Evolutionary conservation across 352 stramenopile genomes (phyloP).

Genomic region (Elongisporangium prolatum): DNA sequence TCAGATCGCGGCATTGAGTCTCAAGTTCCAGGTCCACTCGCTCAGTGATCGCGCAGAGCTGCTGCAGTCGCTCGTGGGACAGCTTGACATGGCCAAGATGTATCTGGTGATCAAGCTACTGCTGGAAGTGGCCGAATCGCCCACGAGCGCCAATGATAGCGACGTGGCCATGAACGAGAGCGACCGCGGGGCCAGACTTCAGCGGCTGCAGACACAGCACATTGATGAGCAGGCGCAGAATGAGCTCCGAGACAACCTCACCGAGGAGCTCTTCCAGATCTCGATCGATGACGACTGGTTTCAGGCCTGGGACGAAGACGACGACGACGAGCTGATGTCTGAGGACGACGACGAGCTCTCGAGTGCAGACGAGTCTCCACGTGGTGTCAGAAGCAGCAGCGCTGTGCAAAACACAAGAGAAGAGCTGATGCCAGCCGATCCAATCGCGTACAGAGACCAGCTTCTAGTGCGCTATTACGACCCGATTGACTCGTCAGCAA

Average conservation of each 20-base stretch:
- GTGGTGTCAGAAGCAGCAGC: conserved; percentile 8
- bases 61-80: conserved; percentile 23
- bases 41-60: conserved; percentile 32
- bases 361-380: too few relatives aligned
- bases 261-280: conserved; percentile 56
- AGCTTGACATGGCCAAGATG: conserved; percentile 16
- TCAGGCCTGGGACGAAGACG: conserved; percentile 44
- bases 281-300: conserved; percentile 67
- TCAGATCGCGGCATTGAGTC: conserved; percentile 32
- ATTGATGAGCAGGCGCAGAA: conserved; percentile 12
- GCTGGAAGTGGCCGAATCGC: conserved; percentile 44
- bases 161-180: conserved; percentile 23
- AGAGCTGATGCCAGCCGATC: neutral
- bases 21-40: conserved; percentile 56
- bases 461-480: conserved; percentile 42
- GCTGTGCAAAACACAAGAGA: neutral
- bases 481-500: conserved; percentile 8
- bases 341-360: too few relatives aligned
- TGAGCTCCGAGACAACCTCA: conserved; percentile 27
- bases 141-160: conserved; percentile 33
- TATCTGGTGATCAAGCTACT: conserved; percentile 54
- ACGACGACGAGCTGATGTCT: conserved; percentile 21
- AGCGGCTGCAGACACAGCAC: conserved; percentile 13
- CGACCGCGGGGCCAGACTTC: conserved; percentile 11
- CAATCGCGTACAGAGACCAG: conserved; percentile 17